Evolutionary conservation across 805 yeast species (phyloP).

Genomic region (Candida pini): DNA sequence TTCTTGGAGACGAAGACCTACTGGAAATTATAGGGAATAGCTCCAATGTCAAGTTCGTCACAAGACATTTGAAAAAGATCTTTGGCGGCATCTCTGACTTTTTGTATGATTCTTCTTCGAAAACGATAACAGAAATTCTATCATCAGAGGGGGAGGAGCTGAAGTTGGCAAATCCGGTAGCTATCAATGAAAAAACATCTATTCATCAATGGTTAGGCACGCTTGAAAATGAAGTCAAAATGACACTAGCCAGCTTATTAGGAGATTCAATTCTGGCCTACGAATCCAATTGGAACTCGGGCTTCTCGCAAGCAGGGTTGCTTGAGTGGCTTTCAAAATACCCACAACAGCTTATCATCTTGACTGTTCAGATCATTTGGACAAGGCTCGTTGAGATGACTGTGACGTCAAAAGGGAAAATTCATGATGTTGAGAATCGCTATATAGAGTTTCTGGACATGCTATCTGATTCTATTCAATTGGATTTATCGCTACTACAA

Average conservation of each 20-base stretch:
- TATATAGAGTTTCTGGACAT: slow-evolving; percentile 4
- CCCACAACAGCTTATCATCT: slow-evolving; percentile 53
- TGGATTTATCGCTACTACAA: slow-evolving; percentile 21
- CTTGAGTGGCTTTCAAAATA: slow-evolving; percentile 30
- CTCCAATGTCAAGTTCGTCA: slow-evolving; percentile 38
- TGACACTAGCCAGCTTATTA: slow-evolving; percentile 38
- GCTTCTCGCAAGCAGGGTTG: slow-evolving; percentile 9
- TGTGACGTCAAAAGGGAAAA: slow-evolving; percentile 3
- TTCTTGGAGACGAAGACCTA: slow-evolving; percentile 86
- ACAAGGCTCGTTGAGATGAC: not conserved
- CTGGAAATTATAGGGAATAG: slow-evolving; percentile 74
- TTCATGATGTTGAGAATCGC: slow-evolving; percentile 10
- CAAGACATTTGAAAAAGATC: slow-evolving; percentile 63
- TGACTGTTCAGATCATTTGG: slow-evolving; percentile 28
- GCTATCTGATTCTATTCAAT: slow-evolving; percentile 29
- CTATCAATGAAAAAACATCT: slow-evolving; percentile 34
- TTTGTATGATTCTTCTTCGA: slow-evolving; percentile 22
- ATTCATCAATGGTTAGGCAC: slow-evolving; percentile 58
- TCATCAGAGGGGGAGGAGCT: slow-evolving; percentile 68
- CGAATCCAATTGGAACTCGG: slow-evolving; percentile 6
- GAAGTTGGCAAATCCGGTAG: slow-evolving; percentile 36
- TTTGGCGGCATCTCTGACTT: slow-evolving; percentile 57
- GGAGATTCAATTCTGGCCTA: slow-evolving; percentile 28
- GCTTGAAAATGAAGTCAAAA: slow-evolving; percentile 50
- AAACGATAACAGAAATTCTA: slow-evolving; percentile 33